Base-by-base conservation (phyloP, 2,329 filamentous ascomycete species). In the Hymenoscyphus fraxineus region DNA sequence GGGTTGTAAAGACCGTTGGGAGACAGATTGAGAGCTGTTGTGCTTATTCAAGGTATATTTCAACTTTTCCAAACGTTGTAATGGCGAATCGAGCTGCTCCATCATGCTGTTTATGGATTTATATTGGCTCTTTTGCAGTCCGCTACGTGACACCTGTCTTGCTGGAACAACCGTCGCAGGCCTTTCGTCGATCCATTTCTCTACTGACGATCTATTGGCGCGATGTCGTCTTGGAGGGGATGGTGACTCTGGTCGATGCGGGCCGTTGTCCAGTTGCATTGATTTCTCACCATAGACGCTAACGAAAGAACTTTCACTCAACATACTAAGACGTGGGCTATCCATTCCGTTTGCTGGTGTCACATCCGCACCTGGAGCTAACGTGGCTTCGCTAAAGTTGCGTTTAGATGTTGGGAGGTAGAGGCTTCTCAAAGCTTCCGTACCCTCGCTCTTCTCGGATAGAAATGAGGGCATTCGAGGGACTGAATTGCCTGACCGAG, bases 261-360 rank as follows among this genome's bases (percentile, higher is more conserved):
- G 59, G 13, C 47, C 22, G n/a, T 69, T 61, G 12, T 67, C 68
- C 7, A 68, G 55, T 27, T 60, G 39, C 35, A 68, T 44, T 60
- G 7, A 66, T 70, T 80, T 81, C 31, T 79, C 75, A 2, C 86
- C 87, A 63, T 90, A 90, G 0, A 90, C 78, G 69, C 87, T 89
- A 27, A 83, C 69, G 69, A 90, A 89, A 0, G 87, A 89, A 72
- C 86, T 89, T 73, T 89, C 86, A 68, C 87, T 89, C 66, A 90
- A 75, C 13, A 89, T 79, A 68, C 87, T 89, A 59, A 89, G 76
- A 40, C 81, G 83, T 3, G 87, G 87, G 68, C 86, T 90, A 35
- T 78, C 79, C 65, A 84, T 71, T 55, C 78, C 79, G 61, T 68
- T 67, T 38, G 55, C 62, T 7, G 60, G 56, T 27, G n/a, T 10